Conservation (phyloP, 495 filamentous ascomycete genomes). For the Paragyromitra xinjiangensis region DNA sequence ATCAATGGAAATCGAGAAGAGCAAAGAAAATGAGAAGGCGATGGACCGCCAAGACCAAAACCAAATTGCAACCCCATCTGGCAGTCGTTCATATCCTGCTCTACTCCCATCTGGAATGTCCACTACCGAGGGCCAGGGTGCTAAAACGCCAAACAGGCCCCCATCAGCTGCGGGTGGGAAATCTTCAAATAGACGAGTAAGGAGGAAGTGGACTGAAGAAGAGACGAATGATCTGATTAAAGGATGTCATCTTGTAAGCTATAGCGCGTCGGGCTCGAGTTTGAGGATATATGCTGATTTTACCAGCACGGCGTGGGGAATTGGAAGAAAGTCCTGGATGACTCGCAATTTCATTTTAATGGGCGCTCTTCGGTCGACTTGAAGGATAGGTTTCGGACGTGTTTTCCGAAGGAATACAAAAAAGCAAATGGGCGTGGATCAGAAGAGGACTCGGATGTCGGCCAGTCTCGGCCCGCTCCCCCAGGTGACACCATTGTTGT, state of each 20-base stretch:
- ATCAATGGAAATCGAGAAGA: conserved; percentile 51
- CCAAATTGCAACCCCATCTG: conserved; percentile 43
- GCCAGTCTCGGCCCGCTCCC: conserved; percentile 35
- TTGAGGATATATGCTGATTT: conserved; percentile 36
- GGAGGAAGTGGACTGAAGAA: conserved; percentile 71
- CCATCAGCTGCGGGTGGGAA: conserved; percentile 40
- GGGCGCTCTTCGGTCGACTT: conserved; percentile 72
- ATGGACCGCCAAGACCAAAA: conserved; percentile 50
- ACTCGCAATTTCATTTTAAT: conserved; percentile 70
- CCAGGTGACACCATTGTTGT: conserved; percentile 39
- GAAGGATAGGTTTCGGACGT: conserved; percentile 66
- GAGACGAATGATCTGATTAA: conserved; percentile 71
- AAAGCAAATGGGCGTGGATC: conserved; percentile 48
- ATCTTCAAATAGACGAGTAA: conserved; percentile 48
- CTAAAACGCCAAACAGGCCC: conserved; percentile 41
- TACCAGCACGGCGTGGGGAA: conserved; percentile 69
- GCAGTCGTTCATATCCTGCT: conserved; percentile 46
- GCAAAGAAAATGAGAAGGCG: conserved; percentile 44
- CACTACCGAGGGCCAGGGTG: conserved; percentile 40
- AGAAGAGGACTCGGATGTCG: conserved; percentile 49
- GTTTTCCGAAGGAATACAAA: conserved; percentile 57
- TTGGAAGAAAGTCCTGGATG: conserved; percentile 74
- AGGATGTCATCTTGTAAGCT: conserved; percentile 68
- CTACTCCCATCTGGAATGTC: conserved; percentile 47
- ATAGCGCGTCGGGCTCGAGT: conserved; percentile 7